phyloP scores from a whole-genome alignment of 2,329 filamentous ascomycete genomes.

The Chaetothyriales sp. region DNA sequence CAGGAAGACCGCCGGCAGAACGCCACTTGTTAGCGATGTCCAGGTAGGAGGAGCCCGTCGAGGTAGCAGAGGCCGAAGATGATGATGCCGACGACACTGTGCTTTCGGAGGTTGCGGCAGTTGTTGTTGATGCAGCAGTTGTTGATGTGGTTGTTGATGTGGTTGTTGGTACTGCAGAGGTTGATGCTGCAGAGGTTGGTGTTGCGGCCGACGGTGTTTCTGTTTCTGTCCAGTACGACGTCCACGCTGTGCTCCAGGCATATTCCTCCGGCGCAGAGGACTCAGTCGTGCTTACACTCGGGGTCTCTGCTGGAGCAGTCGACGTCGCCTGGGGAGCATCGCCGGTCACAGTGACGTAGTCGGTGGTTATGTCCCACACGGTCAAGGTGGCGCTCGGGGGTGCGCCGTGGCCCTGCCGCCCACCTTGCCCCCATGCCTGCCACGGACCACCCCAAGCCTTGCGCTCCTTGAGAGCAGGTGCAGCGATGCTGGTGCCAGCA shows the following conservation, averaged over 20 bases:
- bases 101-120: neutral
- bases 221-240: neutral
- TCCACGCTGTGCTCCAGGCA: neutral
- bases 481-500: constrained; percentile 20
- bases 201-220: too few species aligned
- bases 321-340: neutral
- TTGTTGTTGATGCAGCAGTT: neutral
- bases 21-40: constrained; percentile 13
- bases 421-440: constrained; percentile 5
- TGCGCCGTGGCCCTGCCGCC: constrained; percentile 1
- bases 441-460: neutral
- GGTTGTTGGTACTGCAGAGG: neutral
- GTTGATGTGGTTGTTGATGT: neutral
- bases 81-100: neutral
- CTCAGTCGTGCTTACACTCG: too few species aligned
- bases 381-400: neutral
- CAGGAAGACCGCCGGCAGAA: constrained; percentile 7
- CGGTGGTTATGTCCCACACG: neutral
- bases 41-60: constrained; percentile 8
- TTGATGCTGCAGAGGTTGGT: neutral
- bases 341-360: neutral
- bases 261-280: neutral
- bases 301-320: neutral
- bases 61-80: neutral
- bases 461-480: constrained; percentile 14